Percentiles rank a stretch among this genome's conserved stretches.
These are phyloP conservation scores for Diaporthe citri DNA, from an alignment of 2,329 filamentous ascomycete species.

Conservation along the genomic window DNA sequence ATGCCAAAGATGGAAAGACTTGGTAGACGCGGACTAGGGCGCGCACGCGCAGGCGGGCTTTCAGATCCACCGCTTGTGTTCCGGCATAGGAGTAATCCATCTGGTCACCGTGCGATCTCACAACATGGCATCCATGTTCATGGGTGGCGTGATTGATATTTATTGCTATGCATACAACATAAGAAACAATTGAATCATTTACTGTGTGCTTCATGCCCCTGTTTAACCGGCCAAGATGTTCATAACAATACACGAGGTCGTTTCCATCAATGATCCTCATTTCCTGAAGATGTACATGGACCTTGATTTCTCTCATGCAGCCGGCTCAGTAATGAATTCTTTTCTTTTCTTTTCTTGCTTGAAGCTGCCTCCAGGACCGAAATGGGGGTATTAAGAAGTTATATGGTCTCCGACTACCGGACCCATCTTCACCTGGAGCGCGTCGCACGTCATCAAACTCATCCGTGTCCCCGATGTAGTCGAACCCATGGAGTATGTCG, in stretches of 20 bases:
- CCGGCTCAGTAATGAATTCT: neutral
- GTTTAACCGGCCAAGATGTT: neutral
- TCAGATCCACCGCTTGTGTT: neutral
- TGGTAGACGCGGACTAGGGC: no score
- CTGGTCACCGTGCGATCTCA: neutral
- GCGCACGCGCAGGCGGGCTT: neutral
- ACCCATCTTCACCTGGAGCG: neutral
- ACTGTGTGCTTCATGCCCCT: neutral
- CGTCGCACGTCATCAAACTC: neutral
- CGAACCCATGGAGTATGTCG: constrained; percentile 68
- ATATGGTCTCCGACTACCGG: neutral
- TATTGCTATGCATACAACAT: neutral
- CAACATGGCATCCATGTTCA: neutral
- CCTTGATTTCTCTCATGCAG: neutral
- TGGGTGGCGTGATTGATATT: neutral
- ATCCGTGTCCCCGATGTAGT: constrained; percentile 53
- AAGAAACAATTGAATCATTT: neutral
- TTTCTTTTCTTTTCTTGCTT: no score
- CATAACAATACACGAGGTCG: neutral
- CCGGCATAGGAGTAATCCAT: neutral
- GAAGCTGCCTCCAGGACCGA: neutral
- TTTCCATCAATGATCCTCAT: neutral
- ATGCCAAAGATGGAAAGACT: neutral
- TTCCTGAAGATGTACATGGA: neutral
- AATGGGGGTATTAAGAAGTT: neutral